Base-by-base conservation (phyloP, 164 flowering plant species). In the Dillenia suffruticosa region DNA sequence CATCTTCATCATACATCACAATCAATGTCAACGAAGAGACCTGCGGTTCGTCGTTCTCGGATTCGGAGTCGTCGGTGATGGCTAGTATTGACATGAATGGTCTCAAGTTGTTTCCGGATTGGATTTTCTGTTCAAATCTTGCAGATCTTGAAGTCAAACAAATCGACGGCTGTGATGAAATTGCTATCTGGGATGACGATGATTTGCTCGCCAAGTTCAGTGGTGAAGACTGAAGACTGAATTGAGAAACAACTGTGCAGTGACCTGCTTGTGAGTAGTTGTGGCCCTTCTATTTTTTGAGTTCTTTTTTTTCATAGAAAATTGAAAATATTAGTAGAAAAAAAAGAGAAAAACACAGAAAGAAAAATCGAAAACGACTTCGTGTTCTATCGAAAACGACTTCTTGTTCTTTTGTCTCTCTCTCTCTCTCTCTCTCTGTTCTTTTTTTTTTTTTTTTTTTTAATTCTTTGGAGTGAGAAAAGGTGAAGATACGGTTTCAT, bases 21-120 rank as follows among this genome's bases (percentile, higher is more conserved):
- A 68, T 65, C 50, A 68, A 72, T 44, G 61, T 57, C 0, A 72
- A 64, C 58, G 56, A 60, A 46, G 72, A 72, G 57, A 72, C 57
- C 61, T 72, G 76, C 32, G 72, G 72, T 0, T 44, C 66, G 7
- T 56, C 72, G 14, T 72, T 72, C 22, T 68, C 76, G 11, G 61
- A 68, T 49, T 45, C 68, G 3, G 16, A 59, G 10, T 59, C 72
- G 10, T 61, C 69, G 5, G 57, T 64, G 48, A 68, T 72, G 76
- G 69, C 72, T 19, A 54, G 63, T 17, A 12, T 72, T 10, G 63
- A 68, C 50, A 15, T 57, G 22, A 61, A 61, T 16, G 54, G 57
- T 5, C n/a, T 51, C 56, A 24, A 43, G 49, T 50, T 14, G 52
- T 9, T 3, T 1, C 8, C 46, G 50, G 13, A 47, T 4, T 13